These are phyloP conservation scores for Cytospora mali DNA, from an alignment of 2,329 filamentous ascomycete genomes.

Conservation along the genomic window DNA sequence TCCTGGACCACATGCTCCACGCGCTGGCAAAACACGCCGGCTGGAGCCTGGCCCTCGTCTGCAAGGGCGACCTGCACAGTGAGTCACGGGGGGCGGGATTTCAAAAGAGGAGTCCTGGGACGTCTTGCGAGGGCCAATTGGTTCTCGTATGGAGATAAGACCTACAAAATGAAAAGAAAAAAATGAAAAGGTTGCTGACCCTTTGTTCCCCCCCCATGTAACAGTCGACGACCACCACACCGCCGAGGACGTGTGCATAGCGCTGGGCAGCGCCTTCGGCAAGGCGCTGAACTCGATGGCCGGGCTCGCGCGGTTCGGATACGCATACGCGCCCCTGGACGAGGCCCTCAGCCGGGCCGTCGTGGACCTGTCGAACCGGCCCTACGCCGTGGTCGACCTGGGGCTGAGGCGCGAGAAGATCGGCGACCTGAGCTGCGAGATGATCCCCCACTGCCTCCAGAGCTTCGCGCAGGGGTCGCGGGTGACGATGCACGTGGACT, in stretches of 20 bases:
- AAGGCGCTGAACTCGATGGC: conserved; percentile 71
- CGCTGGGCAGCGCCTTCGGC: conserved; percentile 84
- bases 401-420: conserved; percentile 90
- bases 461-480: conserved; percentile 90
- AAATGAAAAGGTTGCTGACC: too few relatives aligned
- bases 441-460: conserved; percentile 94
- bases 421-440: conserved; percentile 90
- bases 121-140: neutral
- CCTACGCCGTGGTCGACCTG: conserved; percentile 80
- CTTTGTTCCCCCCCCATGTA: too few relatives aligned
- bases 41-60: conserved; percentile 84
- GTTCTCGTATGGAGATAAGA: neutral
- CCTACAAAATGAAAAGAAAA: too few relatives aligned
- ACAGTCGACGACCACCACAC: conserved; percentile 99
- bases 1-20: conserved; percentile 98
- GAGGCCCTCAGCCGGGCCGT: conserved; percentile 93
- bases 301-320: conserved; percentile 88
- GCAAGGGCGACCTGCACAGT: conserved; percentile 91
- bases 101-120: neutral
- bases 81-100: conserved; percentile 39
- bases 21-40: conserved; percentile 94
- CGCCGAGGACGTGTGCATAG: conserved; percentile 91
- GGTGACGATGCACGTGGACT: conserved; percentile 94
- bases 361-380: conserved; percentile 91
- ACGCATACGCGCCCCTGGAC: conserved; percentile 90